phyloP scores from a whole-genome alignment of 768 basidiomycete species.

The Termitomyces sp. region DNA sequence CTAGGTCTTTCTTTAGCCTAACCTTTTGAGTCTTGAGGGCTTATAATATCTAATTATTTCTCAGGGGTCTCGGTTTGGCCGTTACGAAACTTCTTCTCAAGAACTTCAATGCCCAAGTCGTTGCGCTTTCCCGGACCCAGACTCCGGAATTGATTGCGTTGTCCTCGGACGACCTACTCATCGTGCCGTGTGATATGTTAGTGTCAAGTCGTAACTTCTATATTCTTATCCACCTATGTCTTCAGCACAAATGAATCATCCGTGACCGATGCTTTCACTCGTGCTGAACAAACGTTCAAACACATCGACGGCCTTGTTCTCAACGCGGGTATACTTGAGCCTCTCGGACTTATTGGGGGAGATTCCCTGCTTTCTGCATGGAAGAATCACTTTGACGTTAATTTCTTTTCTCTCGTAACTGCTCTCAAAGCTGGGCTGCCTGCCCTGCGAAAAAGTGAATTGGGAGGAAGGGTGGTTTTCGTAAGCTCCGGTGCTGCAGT shows the following conservation, averaged over 20 bases:
- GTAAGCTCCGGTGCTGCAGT: conserved; percentile 84
- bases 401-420: conserved; percentile 81
- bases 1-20: conserved; percentile 45
- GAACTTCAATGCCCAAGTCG: conserved; percentile 62
- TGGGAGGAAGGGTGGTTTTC: conserved; percentile 69
- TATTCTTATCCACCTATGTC: conserved; percentile 2
- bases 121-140: conserved; percentile 70
- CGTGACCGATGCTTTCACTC: conserved; percentile 52
- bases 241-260: conserved; percentile 57
- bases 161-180: conserved; percentile 41
- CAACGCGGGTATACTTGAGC: conserved; percentile 80
- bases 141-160: conserved; percentile 64
- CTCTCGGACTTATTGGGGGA: conserved; percentile 57
- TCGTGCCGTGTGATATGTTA: conserved; percentile 74
- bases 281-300: conserved; percentile 51
- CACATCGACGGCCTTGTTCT: conserved; percentile 75
- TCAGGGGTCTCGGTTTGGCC: conserved; percentile 74
- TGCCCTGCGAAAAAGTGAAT: conserved; percentile 54
- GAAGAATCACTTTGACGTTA: conserved; percentile 78
- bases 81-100: conserved; percentile 63
- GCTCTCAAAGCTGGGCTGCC: conserved; percentile 68
- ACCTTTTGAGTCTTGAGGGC: not conserved
- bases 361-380: conserved; percentile 52
- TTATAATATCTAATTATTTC: conserved; percentile 4
- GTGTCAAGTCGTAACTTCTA: conserved; percentile 26